Evolutionary conservation across 805 yeast species (phyloP).

Genomic region (Barnettozyma siamensis): DNA sequence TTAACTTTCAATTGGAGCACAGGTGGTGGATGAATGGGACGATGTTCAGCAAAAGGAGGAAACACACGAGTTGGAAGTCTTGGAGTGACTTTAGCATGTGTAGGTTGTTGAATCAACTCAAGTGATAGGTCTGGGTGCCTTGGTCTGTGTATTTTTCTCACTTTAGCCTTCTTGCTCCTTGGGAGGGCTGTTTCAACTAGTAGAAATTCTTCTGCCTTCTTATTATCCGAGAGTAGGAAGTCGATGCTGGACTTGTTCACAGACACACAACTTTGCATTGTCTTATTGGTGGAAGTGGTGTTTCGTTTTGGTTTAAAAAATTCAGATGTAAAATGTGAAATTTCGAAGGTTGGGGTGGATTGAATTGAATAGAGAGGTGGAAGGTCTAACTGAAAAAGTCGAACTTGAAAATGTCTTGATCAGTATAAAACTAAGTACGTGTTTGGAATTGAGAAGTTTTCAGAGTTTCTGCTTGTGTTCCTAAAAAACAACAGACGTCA

Average conservation of each 20-base stretch:
- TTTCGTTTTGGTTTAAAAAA: no score
- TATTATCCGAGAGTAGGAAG: conserved; percentile 15
- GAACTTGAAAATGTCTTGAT: no score
- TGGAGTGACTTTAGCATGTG: conserved; percentile 27
- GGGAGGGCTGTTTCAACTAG: conserved; percentile 10
- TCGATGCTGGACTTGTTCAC: conserved; percentile 21
- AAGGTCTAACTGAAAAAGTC: no score
- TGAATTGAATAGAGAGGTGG: no score
- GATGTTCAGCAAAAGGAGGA: conserved; percentile 27
- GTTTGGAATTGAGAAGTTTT: no score
- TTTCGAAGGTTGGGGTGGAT: no score
- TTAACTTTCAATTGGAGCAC: conserved; percentile 23
- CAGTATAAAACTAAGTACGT: no score
- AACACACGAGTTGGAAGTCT: conserved; percentile 16
- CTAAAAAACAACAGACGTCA: no score
- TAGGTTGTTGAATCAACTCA: conserved; percentile 26
- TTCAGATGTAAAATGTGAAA: no score
- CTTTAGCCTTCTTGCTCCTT: conserved; percentile 5
- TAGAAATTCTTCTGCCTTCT: conserved; percentile 3
- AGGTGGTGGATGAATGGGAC: conserved; percentile 31
- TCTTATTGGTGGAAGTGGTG: conserved; percentile 12
- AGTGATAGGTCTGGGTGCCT: conserved; percentile 14
- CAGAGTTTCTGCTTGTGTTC: no score
- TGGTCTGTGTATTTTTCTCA: conserved; percentile 17
- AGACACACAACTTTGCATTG: conserved; percentile 3